Evolutionary conservation across 176 grass and related monocot species (phyloP).

Genomic region (Sorghum bicolor): DNA sequence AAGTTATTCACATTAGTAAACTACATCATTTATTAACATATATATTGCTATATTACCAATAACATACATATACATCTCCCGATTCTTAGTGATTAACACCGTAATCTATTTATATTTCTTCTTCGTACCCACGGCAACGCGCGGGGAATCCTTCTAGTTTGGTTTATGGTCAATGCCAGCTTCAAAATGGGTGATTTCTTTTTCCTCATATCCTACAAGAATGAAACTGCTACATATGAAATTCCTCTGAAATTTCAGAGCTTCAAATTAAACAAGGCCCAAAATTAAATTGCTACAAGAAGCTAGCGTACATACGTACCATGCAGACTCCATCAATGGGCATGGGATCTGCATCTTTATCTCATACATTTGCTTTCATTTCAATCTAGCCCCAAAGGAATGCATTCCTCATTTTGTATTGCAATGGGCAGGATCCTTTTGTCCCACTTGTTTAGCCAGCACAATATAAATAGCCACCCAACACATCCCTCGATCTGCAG

Average conservation of each 20-base stretch:
- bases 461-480: constrained; percentile 41
- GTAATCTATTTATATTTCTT: too few relatives aligned
- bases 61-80: too few relatives aligned
- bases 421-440: background rate
- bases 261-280: background rate
- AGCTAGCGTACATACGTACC: background rate
- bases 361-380: background rate
- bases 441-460: constrained; percentile 17
- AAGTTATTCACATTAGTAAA: too few relatives aligned
- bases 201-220: background rate
- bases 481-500: background rate
- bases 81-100: too few relatives aligned
- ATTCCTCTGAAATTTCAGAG: background rate
- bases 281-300: background rate
- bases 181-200: background rate
- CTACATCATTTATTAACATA: too few relatives aligned
- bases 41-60: too few relatives aligned
- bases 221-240: background rate
- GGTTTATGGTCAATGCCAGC: background rate
- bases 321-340: background rate
- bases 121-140: too few relatives aligned
- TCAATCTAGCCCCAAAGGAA: background rate
- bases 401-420: background rate
- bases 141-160: too few relatives aligned
- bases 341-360: background rate